Evolutionary conservation across 2,329 filamentous ascomycete genomes (phyloP), one percentile per base, ranked within the genome.

Genomic region (Monilinia aucupariae): DNA sequence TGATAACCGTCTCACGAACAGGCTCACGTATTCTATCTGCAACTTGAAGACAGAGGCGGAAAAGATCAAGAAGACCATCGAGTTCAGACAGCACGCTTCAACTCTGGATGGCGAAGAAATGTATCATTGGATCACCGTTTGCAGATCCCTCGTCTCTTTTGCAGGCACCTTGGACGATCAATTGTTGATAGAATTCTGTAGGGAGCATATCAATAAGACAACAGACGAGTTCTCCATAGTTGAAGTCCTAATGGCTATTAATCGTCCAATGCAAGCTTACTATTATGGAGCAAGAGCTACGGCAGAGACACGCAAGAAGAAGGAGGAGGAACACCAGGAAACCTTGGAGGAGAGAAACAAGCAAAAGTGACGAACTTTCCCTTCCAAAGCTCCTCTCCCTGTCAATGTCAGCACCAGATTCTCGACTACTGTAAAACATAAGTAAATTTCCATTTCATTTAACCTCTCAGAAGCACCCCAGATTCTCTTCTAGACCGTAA

Each of bases 51-150:
- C 37, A 1, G 13, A 9, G 2, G 17, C 2, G 9, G 59, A 53
- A 37, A 61, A 61, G 9, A 37, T 62, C 2, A 56, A 62, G 41
- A 62, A 47, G 20, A 56, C 59, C 7, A 48, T 62, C 30, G 59
- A 62, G 17, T 62, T 56, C n/a, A 54, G 59, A 45, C 59, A 62
- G 12, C 59, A 62, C 22, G 34, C 39, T 10, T 62, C 59, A 20
- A 54, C 52, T 13, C 12, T 62, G 1, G 51, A 62, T 22, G 50
- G 45, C 15, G 59, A 56, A 17, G 59, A 62, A 32, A 30, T 62
- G 1, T n/a, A 45, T n/a, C 39, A 56, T 12, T 62, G 59, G 59
- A 48, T 62, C 6, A 47, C 50, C 4, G 43, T 62, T 2, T 62
- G 59, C 20, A 34, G 10, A 32, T 34, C 30, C 4, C 4, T 62